Percentiles rank a stretch among this genome's conserved stretches.
phyloP scores from a whole-genome alignment of 805 yeast species.

The Torulaspora microellipsoides region DNA sequence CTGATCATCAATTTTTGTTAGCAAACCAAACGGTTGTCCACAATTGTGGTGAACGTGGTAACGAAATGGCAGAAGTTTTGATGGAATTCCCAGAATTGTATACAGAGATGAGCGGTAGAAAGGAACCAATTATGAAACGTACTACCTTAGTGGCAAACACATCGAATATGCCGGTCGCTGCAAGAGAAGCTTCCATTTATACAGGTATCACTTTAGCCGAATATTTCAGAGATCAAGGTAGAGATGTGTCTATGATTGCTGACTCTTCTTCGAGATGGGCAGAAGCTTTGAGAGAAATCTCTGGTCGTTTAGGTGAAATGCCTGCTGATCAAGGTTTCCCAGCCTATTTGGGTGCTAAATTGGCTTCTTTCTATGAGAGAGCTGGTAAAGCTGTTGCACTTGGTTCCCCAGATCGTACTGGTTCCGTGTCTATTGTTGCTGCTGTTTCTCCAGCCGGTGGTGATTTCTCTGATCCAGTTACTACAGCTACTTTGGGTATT shows the following conservation, averaged over 20 bases:
- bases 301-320: slow-evolving; percentile 99
- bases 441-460: slow-evolving; percentile 99
- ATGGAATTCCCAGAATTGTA: slow-evolving; percentile 99
- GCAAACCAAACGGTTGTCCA: slow-evolving; percentile 37
- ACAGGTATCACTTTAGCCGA: slow-evolving; percentile 99
- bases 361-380: slow-evolving; percentile 98
- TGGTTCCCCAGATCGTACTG: slow-evolving; percentile 94
- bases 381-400: slow-evolving; percentile 95
- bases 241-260: slow-evolving; percentile 98
- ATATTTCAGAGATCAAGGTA: slow-evolving; percentile 99
- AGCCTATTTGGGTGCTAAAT: slow-evolving; percentile 96
- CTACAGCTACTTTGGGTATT: slow-evolving; percentile 96
- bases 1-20: slow-evolving; percentile 43
- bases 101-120: slow-evolving; percentile 85
- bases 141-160: slow-evolving; percentile 98
- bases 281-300: slow-evolving; percentile 98
- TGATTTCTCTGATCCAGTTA: slow-evolving; percentile 99
- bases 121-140: slow-evolving; percentile 99
- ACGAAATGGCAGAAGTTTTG: slow-evolving; percentile 98
- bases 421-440: slow-evolving; percentile 98
- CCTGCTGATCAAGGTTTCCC: slow-evolving; percentile 99
- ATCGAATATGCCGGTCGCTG: slow-evolving; percentile 99
- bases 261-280: slow-evolving; percentile 99
- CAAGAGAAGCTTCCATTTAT: slow-evolving; percentile 98
- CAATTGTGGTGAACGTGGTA: slow-evolving; percentile 88